These are phyloP conservation scores for Metschnikowia drakensbergensis DNA, from an alignment of 805 yeast genomes.

Conservation along the genomic window DNA sequence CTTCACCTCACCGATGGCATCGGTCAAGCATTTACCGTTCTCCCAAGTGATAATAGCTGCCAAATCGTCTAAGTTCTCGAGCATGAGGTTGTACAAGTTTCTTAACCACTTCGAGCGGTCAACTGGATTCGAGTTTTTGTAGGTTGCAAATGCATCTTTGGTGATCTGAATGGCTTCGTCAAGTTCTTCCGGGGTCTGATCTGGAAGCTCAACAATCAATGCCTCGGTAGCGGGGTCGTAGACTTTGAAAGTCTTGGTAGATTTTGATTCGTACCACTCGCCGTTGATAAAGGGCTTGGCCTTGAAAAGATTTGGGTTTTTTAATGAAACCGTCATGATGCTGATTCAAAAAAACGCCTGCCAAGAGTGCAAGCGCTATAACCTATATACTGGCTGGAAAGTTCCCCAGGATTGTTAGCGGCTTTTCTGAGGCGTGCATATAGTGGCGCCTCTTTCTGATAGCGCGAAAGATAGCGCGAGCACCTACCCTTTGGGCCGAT, in stretches of 20 bases:
- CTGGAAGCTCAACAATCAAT: constrained; percentile 36
- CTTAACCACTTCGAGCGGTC: constrained; percentile 50
- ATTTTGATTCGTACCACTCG: constrained; percentile 35
- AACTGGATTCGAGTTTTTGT: constrained; percentile 45
- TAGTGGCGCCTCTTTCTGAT: background rate
- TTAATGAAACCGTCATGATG: constrained; percentile 21
- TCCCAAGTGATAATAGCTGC: constrained; percentile 56
- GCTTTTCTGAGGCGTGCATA: background rate
- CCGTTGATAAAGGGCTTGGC: constrained; percentile 37
- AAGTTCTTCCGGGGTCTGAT: constrained; percentile 42
- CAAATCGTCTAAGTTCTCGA: constrained; percentile 53
- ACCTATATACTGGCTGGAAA: background rate
- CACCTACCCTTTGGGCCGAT: background rate
- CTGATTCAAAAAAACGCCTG: background rate
- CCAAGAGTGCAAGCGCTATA: background rate
- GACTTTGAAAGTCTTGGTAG: constrained; percentile 36
- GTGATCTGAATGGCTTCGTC: constrained; percentile 48
- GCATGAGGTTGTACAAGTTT: constrained; percentile 47
- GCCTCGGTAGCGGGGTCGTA: constrained; percentile 40
- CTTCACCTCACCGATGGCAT: constrained; percentile 52
- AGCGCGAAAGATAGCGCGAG: constrained; percentile 4
- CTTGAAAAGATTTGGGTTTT: constrained; percentile 33
- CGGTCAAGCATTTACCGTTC: constrained; percentile 55
- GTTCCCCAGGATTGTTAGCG: constrained; percentile 1
- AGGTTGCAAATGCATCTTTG: constrained; percentile 42